Base-by-base conservation (phyloP, 352 stramenopile species). In the Phytophthora foliorum region DNA sequence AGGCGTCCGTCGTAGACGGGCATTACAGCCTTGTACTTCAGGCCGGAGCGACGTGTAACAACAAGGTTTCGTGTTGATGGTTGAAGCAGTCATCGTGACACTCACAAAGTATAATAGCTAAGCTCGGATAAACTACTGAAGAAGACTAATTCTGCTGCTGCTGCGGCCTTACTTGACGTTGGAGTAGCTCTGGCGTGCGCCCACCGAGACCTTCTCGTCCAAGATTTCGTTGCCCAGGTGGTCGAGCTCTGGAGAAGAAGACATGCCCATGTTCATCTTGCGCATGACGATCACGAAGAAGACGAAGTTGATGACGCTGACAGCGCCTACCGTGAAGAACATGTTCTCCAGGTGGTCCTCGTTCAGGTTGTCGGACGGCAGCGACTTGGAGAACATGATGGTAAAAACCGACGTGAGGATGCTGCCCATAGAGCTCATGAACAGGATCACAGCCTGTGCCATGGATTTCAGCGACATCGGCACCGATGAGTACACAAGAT, bases 401-500 rank as follows among this genome's bases (percentile, higher is more conserved):
- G 80, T 81, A 53, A 89, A 75, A 16, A 81, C 76, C 34, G 81
- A 89, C 17, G 71, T 75, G 19, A 84, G 52, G 34, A 76, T 84
- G 45, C 71, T 82, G 19, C 78, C 78, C 77, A 87, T 84, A 27
- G 69, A 71, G 13, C 69, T 74, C 63, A 72, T 81, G 55, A 87
- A 81, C 48, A 82, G 39, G 41, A 81, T 79, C 13, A 86, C 64
- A 5, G 78, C 74, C 32, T 82, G 72, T 4, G 58, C 74, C 57
- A 71, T 80, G 48, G 74, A 86, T 72, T 89, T 88, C 44, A 89
- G 69, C 16, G 67, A 77, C 42, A 85, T 63, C 13, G 84, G 81
- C 11, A 92, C 84, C 6, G 56, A 65, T 8, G 71, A 80, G 78
- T 92, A 91, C 60, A 86, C 82, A 8, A 90, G 65, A 14, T 90